Evolutionary conservation across 176 grass and related monocot species (phyloP).

Genomic region (Echinochloa phyllopogon): DNA sequence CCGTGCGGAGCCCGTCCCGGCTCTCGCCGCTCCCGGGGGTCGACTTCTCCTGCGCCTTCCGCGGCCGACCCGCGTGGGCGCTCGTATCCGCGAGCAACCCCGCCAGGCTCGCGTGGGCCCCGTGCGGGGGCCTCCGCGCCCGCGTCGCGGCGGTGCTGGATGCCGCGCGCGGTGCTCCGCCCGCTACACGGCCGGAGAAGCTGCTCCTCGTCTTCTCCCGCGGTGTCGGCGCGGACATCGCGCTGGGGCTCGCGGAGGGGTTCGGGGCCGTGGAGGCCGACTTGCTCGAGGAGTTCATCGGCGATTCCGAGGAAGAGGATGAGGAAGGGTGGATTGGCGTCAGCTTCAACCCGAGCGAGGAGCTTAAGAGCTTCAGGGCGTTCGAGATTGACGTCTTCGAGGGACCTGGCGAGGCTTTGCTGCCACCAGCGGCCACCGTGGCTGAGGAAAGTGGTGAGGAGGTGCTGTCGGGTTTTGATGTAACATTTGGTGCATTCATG

Average conservation of each 20-base stretch:
- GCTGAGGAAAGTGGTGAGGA: slow-evolving; percentile 30
- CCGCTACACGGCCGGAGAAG: slow-evolving; percentile 58
- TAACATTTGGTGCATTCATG: slow-evolving; percentile 46
- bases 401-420: background rate
- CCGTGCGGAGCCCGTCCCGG: slow-evolving; percentile 62
- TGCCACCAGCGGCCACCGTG: background rate
- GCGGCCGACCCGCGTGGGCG: slow-evolving; percentile 61
- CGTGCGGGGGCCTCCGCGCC: slow-evolving; percentile 33
- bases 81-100: slow-evolving; percentile 87
- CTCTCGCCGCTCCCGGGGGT: slow-evolving; percentile 56
- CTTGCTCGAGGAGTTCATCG: slow-evolving; percentile 54
- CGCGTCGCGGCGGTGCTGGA: slow-evolving; percentile 53
- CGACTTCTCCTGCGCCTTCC: slow-evolving; percentile 76
- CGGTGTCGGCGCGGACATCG: slow-evolving; percentile 58
- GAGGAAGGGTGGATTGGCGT: slow-evolving; percentile 64
- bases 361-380: slow-evolving; percentile 51
- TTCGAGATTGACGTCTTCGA: slow-evolving; percentile 64
- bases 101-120: slow-evolving; percentile 51
- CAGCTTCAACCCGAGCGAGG: slow-evolving; percentile 39
- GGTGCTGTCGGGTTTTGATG: slow-evolving; percentile 28
- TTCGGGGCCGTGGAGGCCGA: slow-evolving; percentile 71
- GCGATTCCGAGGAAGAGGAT: slow-evolving; percentile 50
- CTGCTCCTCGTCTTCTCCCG: slow-evolving; percentile 80
- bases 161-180: slow-evolving; percentile 50
- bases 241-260: slow-evolving; percentile 43